Evolutionary conservation across 1,139 yeast genomes (phyloP), one percentile per base, ranked within the genome.

Genomic region (Casaregolazyma suthepensis): DNA sequence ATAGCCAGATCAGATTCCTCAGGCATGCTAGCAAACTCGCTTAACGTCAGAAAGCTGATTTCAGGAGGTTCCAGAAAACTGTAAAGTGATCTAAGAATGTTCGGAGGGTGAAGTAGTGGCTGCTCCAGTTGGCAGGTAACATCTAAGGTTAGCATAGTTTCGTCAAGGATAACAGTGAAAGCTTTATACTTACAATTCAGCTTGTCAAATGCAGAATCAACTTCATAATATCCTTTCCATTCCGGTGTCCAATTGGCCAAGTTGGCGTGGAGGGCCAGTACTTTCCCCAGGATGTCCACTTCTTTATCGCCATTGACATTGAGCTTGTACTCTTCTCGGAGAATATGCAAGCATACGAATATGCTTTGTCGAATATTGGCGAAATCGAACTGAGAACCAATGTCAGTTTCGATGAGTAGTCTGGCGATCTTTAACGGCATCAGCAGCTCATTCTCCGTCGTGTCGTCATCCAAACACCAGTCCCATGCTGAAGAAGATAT

Each of bases 191-290:
- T 23, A 45, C 57, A 58, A 10, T 50, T 38, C 13, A 54, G 51
- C 29, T 46, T 51, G 44, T 48, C 50, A 51, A 37, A 29, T 15
- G 37, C 29, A 43, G n/a, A 44, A 29, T 50, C 59, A 31, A 53
- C 49, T 43, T 59, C 72, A 63, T 88, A 87, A 63, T 82, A 83
- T 1, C 68, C 65, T 17, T 70, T 66, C 96, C 97, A 90, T 0
- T 65, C 56, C 0, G 74, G 78, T 2, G 84, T 79, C 96, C 96
- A 89, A 1, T 86, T 83, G 79, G 85, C 80, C 83, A 89, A 80
- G 10, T 71, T 59, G 0, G 85, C 77, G 5, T 87, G 61, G 59
- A 84, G 87, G 0, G 83, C 73, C n/a, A 91, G 67, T 10, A 90
- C 64, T 1, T 71, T 46, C 0, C 85, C 82, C 15, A 90, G 62